Percentiles rank a stretch among this genome's conserved stretches.
Conservation (phyloP, 352 stramenopile genomes). For the Pythium coloratum region DNA sequence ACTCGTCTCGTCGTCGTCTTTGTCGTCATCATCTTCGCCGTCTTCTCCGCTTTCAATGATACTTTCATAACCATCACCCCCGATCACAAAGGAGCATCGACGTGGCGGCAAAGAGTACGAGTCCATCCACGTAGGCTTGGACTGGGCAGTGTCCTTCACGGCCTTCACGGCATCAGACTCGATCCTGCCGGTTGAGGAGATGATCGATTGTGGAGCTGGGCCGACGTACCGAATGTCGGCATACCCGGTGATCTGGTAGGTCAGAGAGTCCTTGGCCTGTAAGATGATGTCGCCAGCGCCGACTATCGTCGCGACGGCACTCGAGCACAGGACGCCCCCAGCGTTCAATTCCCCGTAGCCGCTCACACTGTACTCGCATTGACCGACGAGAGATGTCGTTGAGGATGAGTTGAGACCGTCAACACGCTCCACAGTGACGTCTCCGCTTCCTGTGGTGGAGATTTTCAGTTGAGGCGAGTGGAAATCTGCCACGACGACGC, state of each 20-base stretch:
- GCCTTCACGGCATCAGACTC: not conserved
- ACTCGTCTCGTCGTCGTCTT: not conserved
- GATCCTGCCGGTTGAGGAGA: not conserved
- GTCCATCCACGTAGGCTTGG: not conserved
- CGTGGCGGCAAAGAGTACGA: not conserved
- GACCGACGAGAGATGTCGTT: not conserved
- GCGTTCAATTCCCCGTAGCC: not conserved
- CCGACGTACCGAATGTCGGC: not conserved
- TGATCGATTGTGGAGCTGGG: not conserved
- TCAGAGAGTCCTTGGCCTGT: not conserved
- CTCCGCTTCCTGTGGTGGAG: not conserved
- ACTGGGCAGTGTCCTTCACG: not conserved
- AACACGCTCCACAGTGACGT: not conserved
- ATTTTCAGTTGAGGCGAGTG: not conserved
- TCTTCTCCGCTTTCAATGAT: not conserved
- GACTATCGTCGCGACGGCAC: not conserved
- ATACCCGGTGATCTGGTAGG: not conserved
- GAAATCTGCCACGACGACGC: not conserved
- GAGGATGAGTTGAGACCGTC: not conserved
- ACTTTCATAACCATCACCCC: not conserved
- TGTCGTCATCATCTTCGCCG: not conserved
- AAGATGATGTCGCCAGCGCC: conserved; percentile 5
- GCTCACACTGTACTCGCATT: not conserved
- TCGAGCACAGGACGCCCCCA: not conserved
- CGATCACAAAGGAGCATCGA: not conserved